Base-by-base conservation (phyloP, 2,329 filamentous ascomycete genomes). In the Pseudogymnoascus sp. region DNA sequence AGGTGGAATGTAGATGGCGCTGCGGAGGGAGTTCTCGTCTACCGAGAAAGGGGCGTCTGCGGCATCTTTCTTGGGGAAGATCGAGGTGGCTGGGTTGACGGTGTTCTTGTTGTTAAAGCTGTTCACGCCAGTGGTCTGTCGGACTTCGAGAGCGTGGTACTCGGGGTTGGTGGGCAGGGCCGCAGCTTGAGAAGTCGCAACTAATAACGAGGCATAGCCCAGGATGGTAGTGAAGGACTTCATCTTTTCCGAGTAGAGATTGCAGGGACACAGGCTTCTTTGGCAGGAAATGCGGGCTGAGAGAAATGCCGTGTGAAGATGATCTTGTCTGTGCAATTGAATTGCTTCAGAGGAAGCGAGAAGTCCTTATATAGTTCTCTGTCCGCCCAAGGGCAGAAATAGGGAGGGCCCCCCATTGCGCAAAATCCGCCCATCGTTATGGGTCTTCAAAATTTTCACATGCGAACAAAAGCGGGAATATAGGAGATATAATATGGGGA, bases 1-100 rank as follows among this genome's bases (percentile, higher is more conserved):
- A 0, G 72, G 43, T 1, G 81, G 80, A 47, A 83, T 81, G 67
- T 77, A 76, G 59, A 84, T 81, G 2, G 77, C 81, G n/a, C 74
- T 68, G 25, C 80, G 77, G 14, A 84, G 74, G 8, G 71, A 66
- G 0, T 66, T 62, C 66, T 84, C 80, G 0, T 73, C 66, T 3
- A 82, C 62, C 0, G 74, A 75, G 68, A 82, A 84, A 0, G 75
- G 73, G 0, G 80, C 77, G 66, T 84, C 81, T 2, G 62, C 67
- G 8, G 69, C 58, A 18, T 68, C 66, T 39, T 69, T 70, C 63
- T 71, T 72, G 1, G 75, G 77, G 39, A 73, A 80, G 18, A 76
- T 72, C 2, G 47, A 6, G n/a, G 28, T 53, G 64, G 33, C 58
- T 36, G 39, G 53, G 33, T 65, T 62, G 11, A 60, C 35, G 15